A percentile compares a stretch with the other conserved stretches of the same genome.
phyloP scores from a whole-genome alignment of 2,329 filamentous ascomycete species.

The Xylariaceae sp. region DNA sequence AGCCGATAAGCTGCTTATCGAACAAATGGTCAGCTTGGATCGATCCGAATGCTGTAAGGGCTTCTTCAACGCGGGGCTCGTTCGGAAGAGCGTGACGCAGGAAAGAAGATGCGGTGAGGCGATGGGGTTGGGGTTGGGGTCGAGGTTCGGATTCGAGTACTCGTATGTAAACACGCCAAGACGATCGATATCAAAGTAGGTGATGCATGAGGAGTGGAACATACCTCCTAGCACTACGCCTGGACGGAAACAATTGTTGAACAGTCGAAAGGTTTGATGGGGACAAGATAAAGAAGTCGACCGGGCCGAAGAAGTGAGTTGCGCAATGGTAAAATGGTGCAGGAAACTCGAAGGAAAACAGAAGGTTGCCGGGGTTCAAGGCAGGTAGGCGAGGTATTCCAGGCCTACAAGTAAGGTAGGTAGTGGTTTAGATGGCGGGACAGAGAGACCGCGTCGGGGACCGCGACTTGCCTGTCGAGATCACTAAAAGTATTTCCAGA shows the following conservation, averaged over 20 bases:
- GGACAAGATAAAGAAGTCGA: neutral
- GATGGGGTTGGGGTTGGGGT: conserved; percentile 1
- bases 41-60: neutral
- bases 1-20: neutral
- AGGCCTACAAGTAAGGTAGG: neutral
- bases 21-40: neutral
- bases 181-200: conserved; percentile 13
- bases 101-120: conserved; percentile 8
- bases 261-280: neutral
- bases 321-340: too few relatives aligned
- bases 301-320: neutral
- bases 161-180: conserved; percentile 23
- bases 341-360: conserved; percentile 3
- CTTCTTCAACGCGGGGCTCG: neutral
- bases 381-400: neutral
- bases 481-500: conserved; percentile 16
- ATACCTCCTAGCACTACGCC: neutral
- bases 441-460: conserved; percentile 27
- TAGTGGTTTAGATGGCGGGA: conserved; percentile 1
- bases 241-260: neutral
- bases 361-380: neutral
- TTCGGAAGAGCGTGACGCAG: conserved; percentile 7
- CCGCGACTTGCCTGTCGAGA: conserved; percentile 22
- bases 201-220: conserved; percentile 5
- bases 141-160: neutral